Evolutionary conservation across 73 alveolate species (phyloP), one percentile per base, ranked within the genome.

Genomic region (Paramecium sexaurelia): DNA sequence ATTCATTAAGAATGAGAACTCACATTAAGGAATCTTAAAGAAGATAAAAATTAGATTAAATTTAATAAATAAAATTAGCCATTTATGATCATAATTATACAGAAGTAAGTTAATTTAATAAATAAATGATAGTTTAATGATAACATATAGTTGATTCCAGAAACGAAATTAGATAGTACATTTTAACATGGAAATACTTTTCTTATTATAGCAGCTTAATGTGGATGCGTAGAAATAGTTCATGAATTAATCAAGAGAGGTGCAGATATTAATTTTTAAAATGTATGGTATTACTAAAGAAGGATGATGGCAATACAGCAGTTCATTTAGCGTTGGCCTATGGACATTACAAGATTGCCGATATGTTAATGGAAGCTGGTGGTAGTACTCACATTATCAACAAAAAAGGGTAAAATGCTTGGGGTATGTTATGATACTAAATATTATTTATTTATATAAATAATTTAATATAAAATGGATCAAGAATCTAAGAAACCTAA

Each of bases 231-330:
- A 1, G 91, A 88, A n/a, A 88, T 88, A 5, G 94, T 88, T 0
- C 75, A 26, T 22, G 91, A 88, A 10, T 33, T 88, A 69, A 20
- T 88, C 1, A 56, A 6, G 36, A 88, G 75, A 71, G 90, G 90
- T n/a, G 75, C 87, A 33, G 75, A 88, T 11, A 40, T 88, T 22
- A 69, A 88, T 68, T 29, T 29, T 24, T 68, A 88, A 43, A 88
- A 88, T 88, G 88, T 86, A 86, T 27, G 6, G 43, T 61, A 61
- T 55, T 20, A 32, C 69, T 33, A 15, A 86, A 57, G 39, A 55
- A 86, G 93, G 82, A 88, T 88, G 86, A 61, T 41, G 94, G 94
- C 8, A 69, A 88, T 69, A 88, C 94, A 20, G 94, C 94, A 41
- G 73, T 88, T 5, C 94, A 88, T 88, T 68, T 88, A 57, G 94